Conservation (phyloP, 306 rosid species). For the Cyclanthera cordifolia region DNA sequence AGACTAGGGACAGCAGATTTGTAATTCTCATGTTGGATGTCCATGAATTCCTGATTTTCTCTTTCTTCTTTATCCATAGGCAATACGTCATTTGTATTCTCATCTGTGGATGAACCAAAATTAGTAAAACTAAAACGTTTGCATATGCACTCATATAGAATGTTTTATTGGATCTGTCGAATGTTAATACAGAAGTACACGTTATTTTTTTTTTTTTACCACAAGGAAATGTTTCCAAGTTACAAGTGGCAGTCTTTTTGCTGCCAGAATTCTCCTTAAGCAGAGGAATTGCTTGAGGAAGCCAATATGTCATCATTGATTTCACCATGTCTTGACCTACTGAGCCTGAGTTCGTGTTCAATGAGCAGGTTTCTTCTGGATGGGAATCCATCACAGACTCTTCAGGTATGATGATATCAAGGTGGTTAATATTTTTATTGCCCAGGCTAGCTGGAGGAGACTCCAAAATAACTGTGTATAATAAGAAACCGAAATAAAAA, state of each 20-base stretch:
- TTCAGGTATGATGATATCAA: conserved; percentile 26
- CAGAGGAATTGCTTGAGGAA: conserved; percentile 84
- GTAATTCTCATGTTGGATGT: conserved; percentile 14
- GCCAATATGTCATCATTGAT: conserved; percentile 71
- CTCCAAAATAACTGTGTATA: conserved; percentile 41
- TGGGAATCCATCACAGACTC: conserved; percentile 23
- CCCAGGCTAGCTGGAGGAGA: conserved; percentile 24
- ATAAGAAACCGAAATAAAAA: not conserved
- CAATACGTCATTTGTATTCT: conserved; percentile 23
- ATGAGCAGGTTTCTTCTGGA: conserved; percentile 24
- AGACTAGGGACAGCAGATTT: conserved; percentile 20
- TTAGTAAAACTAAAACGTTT: conserved; percentile 1
- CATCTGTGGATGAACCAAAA: conserved; percentile 8
- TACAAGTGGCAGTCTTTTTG: conserved; percentile 23
- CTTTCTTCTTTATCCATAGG: conserved; percentile 19
- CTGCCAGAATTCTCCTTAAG: conserved; percentile 35
- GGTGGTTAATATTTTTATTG: conserved; percentile 19
- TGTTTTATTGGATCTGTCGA: not conserved
- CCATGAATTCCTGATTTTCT: conserved; percentile 25
- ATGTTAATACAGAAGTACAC: not conserved
- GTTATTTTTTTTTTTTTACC: conserved; percentile 6
- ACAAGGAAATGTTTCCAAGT: conserved; percentile 23
- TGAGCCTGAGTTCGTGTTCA: conserved; percentile 28
- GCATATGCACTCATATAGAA: not conserved
- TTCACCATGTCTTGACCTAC: conserved; percentile 54